A percentile compares a stretch with the other conserved stretches of the same genome.
These are phyloP conservation scores for Colletotrichum abscissum DNA, from an alignment of 2,329 filamentous ascomycete genomes.

Conservation along the genomic window DNA sequence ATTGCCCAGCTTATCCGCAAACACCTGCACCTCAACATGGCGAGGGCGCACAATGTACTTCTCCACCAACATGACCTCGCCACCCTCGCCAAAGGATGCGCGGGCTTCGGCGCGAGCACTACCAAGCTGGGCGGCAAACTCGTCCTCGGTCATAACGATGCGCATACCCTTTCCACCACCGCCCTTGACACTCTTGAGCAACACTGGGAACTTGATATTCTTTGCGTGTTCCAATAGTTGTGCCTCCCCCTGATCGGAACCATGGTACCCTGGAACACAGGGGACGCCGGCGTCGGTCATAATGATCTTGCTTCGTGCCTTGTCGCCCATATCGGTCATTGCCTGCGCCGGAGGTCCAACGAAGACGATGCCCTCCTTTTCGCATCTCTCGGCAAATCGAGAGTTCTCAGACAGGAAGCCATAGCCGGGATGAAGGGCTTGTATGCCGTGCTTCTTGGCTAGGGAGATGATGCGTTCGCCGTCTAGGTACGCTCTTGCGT, in stretches of 20 bases:
- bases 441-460: slow-evolving; percentile 86
- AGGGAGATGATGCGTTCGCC: slow-evolving; percentile 91
- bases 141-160: slow-evolving; percentile 74
- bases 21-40: slow-evolving; percentile 92
- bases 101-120: slow-evolving; percentile 81
- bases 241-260: slow-evolving; percentile 78
- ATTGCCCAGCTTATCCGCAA: slow-evolving; percentile 83
- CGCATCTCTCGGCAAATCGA: slow-evolving; percentile 87
- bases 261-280: slow-evolving; percentile 97
- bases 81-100: slow-evolving; percentile 82
- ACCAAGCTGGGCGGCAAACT: slow-evolving; percentile 77
- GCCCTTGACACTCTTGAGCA: slow-evolving; percentile 83
- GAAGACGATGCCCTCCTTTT: slow-evolving; percentile 90
- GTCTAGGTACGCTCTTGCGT: slow-evolving; percentile 89
- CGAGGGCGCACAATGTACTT: slow-evolving; percentile 82
- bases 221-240: slow-evolving; percentile 75
- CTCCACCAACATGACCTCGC: slow-evolving; percentile 87
- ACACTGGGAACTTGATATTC: slow-evolving; percentile 75
- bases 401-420: slow-evolving; percentile 97
- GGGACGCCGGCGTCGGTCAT: slow-evolving; percentile 96
- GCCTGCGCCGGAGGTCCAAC: slow-evolving; percentile 89
- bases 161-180: slow-evolving; percentile 89
- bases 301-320: slow-evolving; percentile 93
- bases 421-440: slow-evolving; percentile 95
- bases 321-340: slow-evolving; percentile 92